A percentile compares a stretch with the other conserved stretches of the same genome.
phyloP scores from a whole-genome alignment of 2,329 filamentous ascomycete genomes.

The Hypoxylon sp. region DNA sequence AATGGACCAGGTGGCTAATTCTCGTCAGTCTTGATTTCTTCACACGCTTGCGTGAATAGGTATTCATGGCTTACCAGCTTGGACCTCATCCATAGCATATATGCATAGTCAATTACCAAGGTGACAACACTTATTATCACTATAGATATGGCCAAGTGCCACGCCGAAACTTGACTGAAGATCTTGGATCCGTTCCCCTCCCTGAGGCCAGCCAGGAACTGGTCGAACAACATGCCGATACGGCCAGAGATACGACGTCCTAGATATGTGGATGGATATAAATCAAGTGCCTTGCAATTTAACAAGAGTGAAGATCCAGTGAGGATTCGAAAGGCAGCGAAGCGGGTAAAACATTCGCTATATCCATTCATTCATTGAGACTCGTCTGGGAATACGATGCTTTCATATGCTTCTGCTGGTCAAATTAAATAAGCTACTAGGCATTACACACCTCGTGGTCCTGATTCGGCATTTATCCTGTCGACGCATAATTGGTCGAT shows the following conservation, averaged over 20 bases:
- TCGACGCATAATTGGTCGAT: conserved; percentile 24
- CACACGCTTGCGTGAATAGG: not conserved
- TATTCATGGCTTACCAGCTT: conserved; percentile 56
- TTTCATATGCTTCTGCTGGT: conserved; percentile 20
- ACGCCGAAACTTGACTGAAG: conserved; percentile 33
- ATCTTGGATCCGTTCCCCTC: conserved; percentile 10
- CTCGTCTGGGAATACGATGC: conserved; percentile 15
- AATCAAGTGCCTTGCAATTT: not conserved
- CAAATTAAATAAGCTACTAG: conserved; percentile 21
- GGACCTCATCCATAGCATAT: conserved; percentile 62
- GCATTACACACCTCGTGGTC: conserved; percentile 22
- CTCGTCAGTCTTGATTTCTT: conserved; percentile 23
- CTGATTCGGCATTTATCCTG: conserved; percentile 39
- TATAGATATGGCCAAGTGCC: conserved; percentile 39
- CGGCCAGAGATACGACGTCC: not conserved
- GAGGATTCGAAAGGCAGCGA: not conserved
- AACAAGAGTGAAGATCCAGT: not conserved
- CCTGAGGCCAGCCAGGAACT: conserved; percentile 34
- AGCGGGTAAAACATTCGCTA: not conserved
- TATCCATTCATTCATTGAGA: conserved; percentile 12
- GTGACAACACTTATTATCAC: conserved; percentile 44
- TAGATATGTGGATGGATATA: not conserved
- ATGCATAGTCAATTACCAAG: conserved; percentile 57
- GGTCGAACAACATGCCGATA: conserved; percentile 42
- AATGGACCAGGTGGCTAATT: conserved; percentile 65